These are phyloP conservation scores for Tanacetum coccineum DNA, from an alignment of 129 eudicot genomes.

Conservation along the genomic window DNA sequence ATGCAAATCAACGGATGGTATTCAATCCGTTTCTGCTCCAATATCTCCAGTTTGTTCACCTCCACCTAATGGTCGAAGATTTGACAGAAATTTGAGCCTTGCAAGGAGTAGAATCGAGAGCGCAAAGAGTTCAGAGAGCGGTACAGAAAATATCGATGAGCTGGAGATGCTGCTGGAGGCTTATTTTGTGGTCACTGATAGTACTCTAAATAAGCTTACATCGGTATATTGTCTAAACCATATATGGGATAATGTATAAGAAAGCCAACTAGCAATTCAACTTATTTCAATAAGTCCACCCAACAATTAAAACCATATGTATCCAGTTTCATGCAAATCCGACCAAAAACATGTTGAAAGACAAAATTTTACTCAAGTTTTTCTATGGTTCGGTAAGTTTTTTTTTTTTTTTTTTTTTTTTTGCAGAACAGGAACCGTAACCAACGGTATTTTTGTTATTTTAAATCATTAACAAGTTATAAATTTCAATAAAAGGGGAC, in stretches of 20 bases:
- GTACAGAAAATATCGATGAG: constrained; percentile 66
- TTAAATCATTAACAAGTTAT: no score
- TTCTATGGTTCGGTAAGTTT: no score
- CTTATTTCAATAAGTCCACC: no score
- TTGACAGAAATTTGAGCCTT: constrained; percentile 68
- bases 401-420: no score
- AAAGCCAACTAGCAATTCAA: no score
- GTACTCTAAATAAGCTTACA: constrained; percentile 85
- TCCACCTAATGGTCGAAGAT: constrained; percentile 55
- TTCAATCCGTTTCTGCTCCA: constrained; percentile 71
- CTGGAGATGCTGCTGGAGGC: constrained; percentile 97
- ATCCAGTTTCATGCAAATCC: no score
- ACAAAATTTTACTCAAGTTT: no score
- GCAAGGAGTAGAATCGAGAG: constrained; percentile 90
- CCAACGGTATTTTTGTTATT: no score
- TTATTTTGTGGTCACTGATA: constrained; percentile 83
- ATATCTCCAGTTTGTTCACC: constrained; percentile 96
- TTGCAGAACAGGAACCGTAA: no score
- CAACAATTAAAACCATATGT: no score
- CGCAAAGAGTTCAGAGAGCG: constrained; percentile 68
- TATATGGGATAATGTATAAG: no score
- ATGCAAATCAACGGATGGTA: constrained; percentile 61
- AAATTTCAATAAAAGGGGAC: no score
- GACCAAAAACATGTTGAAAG: neutral
- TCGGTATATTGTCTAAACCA: constrained; percentile 43